phyloP scores from a whole-genome alignment of 1,284 basidiomycete genomes.

The Boletellus deceptivus region DNA sequence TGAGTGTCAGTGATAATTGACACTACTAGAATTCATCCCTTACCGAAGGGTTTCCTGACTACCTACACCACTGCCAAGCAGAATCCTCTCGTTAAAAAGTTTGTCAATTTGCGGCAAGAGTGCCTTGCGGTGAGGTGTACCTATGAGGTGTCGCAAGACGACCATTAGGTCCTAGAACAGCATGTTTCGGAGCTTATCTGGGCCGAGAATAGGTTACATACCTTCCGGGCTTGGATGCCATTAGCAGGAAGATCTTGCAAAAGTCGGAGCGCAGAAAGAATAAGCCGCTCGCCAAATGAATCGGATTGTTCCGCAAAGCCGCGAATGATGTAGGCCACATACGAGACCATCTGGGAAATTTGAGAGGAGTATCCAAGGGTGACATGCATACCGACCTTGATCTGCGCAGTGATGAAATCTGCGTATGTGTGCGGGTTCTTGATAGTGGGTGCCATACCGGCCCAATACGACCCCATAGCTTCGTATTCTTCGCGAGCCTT shows the following conservation, averaged over 20 bases:
- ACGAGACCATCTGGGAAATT: conserved; percentile 77
- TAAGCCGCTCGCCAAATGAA: conserved; percentile 79
- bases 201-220: conserved; percentile 22
- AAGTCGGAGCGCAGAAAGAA: conserved; percentile 80
- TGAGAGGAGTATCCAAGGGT: conserved; percentile 1
- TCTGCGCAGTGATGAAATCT: conserved; percentile 91
- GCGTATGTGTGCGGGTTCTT: conserved; percentile 79
- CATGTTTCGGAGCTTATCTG: conserved; percentile 2
- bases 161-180: conserved; percentile 81
- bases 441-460: conserved; percentile 80
- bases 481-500: conserved; percentile 79
- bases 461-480: conserved; percentile 74
- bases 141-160: conserved; percentile 89
- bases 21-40: conserved; percentile 16
- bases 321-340: conserved; percentile 88
- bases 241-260: conserved; percentile 93
- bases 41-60: conserved; percentile 84
- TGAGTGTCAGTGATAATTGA: conserved; percentile 10
- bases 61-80: conserved; percentile 81
- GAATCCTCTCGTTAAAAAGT: conserved; percentile 87
- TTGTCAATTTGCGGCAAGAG: conserved; percentile 88
- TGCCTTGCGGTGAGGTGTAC: conserved; percentile 77
- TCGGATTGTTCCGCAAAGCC: conserved; percentile 70
- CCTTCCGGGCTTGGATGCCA: conserved; percentile 80
- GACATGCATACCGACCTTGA: conserved; percentile 61